Evolutionary conservation across 2,329 filamentous ascomycete genomes (phyloP).

Genomic region (Fusarium agapanthi): DNA sequence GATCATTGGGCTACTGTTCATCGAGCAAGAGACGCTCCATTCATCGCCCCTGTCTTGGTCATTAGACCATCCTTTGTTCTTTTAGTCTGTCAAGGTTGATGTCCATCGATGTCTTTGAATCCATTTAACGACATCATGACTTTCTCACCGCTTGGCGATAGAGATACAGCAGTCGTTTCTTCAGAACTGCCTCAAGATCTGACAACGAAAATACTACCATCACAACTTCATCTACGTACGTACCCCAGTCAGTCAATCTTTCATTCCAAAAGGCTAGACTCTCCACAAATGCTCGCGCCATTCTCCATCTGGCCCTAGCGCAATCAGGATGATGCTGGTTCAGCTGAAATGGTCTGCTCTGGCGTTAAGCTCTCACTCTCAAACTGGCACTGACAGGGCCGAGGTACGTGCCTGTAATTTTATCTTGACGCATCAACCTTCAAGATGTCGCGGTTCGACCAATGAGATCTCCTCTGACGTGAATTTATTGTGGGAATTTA

Average conservation of each 20-base stretch:
- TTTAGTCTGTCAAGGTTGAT: constrained; percentile 1
- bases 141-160: neutral
- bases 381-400: constrained; percentile 12
- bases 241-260: neutral
- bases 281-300: constrained; percentile 10
- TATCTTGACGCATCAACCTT: constrained; percentile 9
- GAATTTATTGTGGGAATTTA: constrained; percentile 34
- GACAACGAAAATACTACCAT: neutral
- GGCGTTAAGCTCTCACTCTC: constrained; percentile 5
- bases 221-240: neutral
- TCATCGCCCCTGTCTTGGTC: constrained; percentile 14
- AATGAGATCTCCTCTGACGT: constrained; percentile 12
- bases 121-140: constrained; percentile 29
- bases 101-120: neutral
- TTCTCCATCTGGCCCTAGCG: constrained; percentile 27
- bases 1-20: neutral
- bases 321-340: constrained; percentile 33
- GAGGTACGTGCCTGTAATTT: constrained; percentile 16
- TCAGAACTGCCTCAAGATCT: neutral
- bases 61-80: constrained; percentile 13
- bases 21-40: constrained; percentile 6
- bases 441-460: neutral
- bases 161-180: neutral
- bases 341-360: constrained; percentile 40
- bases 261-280: constrained; percentile 26